Evolutionary conservation across 1,139 yeast genomes (phyloP).

Genomic region (Debaryomyces sp.): DNA sequence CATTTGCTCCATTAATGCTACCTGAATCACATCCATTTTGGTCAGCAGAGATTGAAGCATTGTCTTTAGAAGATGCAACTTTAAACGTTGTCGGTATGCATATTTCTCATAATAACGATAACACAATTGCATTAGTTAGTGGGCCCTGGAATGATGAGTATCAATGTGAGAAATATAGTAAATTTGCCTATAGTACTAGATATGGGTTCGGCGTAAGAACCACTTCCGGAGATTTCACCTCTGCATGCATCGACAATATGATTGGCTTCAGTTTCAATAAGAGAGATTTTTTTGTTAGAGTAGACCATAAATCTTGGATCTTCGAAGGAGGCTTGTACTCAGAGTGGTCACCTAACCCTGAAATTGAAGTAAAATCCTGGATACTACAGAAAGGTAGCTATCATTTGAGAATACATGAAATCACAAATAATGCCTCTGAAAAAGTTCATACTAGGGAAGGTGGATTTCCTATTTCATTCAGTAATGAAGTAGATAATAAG

Average conservation of each 20-base stretch:
- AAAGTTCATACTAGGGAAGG: constrained; percentile 21
- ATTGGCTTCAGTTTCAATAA: constrained; percentile 17
- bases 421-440: constrained; percentile 13
- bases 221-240: constrained; percentile 14
- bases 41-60: constrained; percentile 13
- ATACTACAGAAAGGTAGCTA: constrained; percentile 19
- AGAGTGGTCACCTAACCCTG: constrained; percentile 23
- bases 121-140: constrained; percentile 25
- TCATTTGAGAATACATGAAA: constrained; percentile 24
- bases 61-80: constrained; percentile 3
- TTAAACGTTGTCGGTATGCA: constrained; percentile 18
- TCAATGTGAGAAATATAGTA: constrained; percentile 26
- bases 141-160: constrained; percentile 25
- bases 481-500: not conserved
- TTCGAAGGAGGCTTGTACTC: constrained; percentile 18
- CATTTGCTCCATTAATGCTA: constrained; percentile 19
- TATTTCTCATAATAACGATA: constrained; percentile 20
- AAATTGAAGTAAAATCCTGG: constrained; percentile 24
- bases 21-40: constrained; percentile 21
- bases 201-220: constrained; percentile 28
- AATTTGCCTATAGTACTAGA: constrained; percentile 30
- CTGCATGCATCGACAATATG: constrained; percentile 23
- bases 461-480: constrained; percentile 7
- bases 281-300: constrained; percentile 12
- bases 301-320: constrained; percentile 10